phyloP scores from a whole-genome alignment of 2,329 filamentous ascomycete species.

The Cladosporium colombiae region DNA sequence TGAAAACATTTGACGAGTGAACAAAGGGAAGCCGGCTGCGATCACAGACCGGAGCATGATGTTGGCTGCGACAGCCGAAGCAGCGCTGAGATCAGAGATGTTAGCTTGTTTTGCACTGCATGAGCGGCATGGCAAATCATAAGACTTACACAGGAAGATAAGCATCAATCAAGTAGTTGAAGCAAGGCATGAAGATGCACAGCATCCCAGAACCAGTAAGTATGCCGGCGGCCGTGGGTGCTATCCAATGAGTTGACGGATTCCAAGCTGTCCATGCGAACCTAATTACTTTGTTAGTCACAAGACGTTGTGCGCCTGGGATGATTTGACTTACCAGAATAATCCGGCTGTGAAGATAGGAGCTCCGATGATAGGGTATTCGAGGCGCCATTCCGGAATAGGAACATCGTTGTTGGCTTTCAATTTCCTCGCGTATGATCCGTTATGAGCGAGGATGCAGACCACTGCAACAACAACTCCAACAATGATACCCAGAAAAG shows the following conservation, averaged over 20 bases:
- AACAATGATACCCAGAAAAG: conserved; percentile 66
- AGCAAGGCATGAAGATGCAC: conserved; percentile 32
- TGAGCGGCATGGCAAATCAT: not conserved
- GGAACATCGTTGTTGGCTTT: conserved; percentile 22
- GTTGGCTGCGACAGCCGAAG: conserved; percentile 19
- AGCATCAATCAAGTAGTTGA: conserved; percentile 41
- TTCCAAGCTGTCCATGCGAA: conserved; percentile 27
- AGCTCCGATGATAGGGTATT: conserved; percentile 28
- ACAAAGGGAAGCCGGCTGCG: conserved; percentile 17
- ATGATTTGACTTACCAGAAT: conserved; percentile 34
- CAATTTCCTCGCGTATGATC: conserved; percentile 8
- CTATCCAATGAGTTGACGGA: conserved; percentile 25
- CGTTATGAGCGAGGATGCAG: conserved; percentile 7
- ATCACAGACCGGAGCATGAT: conserved; percentile 20
- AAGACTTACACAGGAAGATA: conserved; percentile 42
- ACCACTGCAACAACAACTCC: conserved; percentile 61
- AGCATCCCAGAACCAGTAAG: conserved; percentile 29
- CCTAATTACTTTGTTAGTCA: not conserved
- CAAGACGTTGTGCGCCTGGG: not conserved
- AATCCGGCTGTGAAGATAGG: conserved; percentile 38
- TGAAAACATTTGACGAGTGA: conserved; percentile 19
- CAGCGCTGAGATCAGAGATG: not conserved
- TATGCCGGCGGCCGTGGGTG: conserved; percentile 26
- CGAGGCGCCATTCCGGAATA: conserved; percentile 30
- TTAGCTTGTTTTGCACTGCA: not conserved